Evolutionary conservation across 2,329 filamentous ascomycete genomes (phyloP), one percentile per base, ranked within the genome.

Genomic region (Leptodontidium sp.): DNA sequence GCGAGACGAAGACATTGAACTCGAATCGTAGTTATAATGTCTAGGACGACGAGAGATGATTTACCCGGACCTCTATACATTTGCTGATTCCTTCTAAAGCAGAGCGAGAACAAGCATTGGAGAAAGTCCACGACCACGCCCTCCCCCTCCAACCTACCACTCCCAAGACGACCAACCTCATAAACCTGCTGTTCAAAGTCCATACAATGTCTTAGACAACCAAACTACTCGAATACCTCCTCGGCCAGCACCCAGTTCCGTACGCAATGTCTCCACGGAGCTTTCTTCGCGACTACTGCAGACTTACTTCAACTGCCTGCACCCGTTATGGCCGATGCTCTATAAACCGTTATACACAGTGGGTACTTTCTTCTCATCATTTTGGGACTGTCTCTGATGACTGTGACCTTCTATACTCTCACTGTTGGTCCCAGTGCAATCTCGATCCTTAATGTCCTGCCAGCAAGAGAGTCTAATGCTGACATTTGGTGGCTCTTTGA

Each of bases 291-390:
- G 73, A 45, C 65, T 78, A 2, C 73, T 78, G 40, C 74, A 76
- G 38, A 75, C 71, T 5, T 77, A 75, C 59, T 78, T 77, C 64
- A 73, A 75, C 55, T 77, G 70, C 32, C 74, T 78, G 21, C 76
- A 77, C 70, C 76, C 76, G 7, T 57, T 76, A 45, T 78, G 76
- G 76, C 76, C 76, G 9, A 64, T 78, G 4, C 68, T 77, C 15
- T 78, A 78, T 68, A 78, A 77, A 52, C 76, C 76, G 15, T 66
- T 77, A 24, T 77, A 77, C 59, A 70, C 69, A 15, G 57, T 59
- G 24, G 21, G 57, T 35, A 5, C n/a, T 50, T 24, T 26, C n/a
- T 17, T 15, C 47, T 21, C 4, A 3, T 11, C 47, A 50, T 12
- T 24, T 12, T 21, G 47, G n/a, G 47, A 6, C n/a, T 26, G 21